These are phyloP conservation scores for Coprinellus aureogranulatus DNA, from an alignment of 768 basidiomycete species.

Conservation along the genomic window DNA sequence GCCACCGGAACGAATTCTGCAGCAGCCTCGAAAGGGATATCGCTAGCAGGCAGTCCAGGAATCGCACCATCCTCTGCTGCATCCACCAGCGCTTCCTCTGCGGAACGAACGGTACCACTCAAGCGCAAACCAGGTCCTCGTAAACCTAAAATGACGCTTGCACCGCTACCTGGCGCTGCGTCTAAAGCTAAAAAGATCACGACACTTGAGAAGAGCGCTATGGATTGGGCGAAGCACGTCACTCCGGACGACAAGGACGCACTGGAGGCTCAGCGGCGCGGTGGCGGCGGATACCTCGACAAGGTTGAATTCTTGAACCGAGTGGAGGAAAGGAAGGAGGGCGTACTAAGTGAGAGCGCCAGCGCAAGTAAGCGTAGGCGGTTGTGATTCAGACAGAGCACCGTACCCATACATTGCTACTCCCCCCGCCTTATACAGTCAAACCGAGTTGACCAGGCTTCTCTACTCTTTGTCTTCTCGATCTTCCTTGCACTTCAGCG, in stretches of 20 bases:
- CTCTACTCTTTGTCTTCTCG: no score
- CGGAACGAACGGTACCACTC: conserved; percentile 14
- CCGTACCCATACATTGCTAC: no score
- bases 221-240: conserved; percentile 81
- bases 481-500: no score
- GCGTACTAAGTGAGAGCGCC: not conserved
- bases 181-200: conserved; percentile 71
- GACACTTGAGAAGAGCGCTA: conserved; percentile 80
- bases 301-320: conserved; percentile 81
- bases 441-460: no score
- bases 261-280: conserved; percentile 68
- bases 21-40: not conserved
- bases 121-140: conserved; percentile 59
- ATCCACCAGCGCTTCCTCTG: conserved; percentile 8
- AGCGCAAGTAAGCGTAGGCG: not conserved
- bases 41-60: not conserved
- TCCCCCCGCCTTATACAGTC: no score
- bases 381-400: not conserved
- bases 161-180: conserved; percentile 47
- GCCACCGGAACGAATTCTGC: no score
- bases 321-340: conserved; percentile 68
- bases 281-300: conserved; percentile 80
- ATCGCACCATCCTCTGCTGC: not conserved
- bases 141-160: conserved; percentile 58
- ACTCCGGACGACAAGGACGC: conserved; percentile 57